A percentile compares a stretch with the other conserved stretches of the same genome.
Evolutionary conservation across 257 asterid genomes (phyloP).

Genomic region (Verbascum thapsus): DNA sequence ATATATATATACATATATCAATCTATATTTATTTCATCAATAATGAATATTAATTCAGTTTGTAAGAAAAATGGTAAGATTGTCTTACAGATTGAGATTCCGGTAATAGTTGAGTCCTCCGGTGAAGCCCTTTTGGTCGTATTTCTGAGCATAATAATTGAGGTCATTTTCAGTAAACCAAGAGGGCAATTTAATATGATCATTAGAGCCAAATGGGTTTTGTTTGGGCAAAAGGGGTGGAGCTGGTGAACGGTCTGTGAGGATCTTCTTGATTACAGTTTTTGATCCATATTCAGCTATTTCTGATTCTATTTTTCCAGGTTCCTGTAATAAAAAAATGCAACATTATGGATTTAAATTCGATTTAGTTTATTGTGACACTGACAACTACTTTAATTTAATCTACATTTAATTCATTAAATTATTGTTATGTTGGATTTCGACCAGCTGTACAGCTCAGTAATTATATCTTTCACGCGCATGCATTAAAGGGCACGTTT

Average conservation of each 20-base stretch:
- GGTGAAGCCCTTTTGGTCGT: slow-evolving; percentile 66
- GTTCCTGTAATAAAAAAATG: slow-evolving; percentile 60
- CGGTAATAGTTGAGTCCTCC: slow-evolving; percentile 95
- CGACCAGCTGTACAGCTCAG: too few relatives aligned
- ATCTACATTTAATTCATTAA: too few relatives aligned
- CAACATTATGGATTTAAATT: too few relatives aligned
- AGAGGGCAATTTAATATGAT: slow-evolving; percentile 45
- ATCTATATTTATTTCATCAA: background rate
- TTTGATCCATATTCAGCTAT: slow-evolving; percentile 63
- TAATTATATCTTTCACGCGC: too few relatives aligned
- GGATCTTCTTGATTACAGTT: slow-evolving; percentile 64
- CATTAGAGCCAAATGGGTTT: slow-evolving; percentile 51
- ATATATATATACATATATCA: background rate
- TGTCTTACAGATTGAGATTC: slow-evolving; percentile 67
- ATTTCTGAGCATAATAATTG: slow-evolving; percentile 56
- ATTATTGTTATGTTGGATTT: too few relatives aligned
- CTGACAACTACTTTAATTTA: too few relatives aligned
- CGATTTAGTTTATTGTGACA: too few relatives aligned
- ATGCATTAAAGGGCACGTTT: too few relatives aligned
- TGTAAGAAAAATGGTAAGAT: background rate
- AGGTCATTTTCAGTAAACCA: slow-evolving; percentile 77
- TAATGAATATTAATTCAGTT: too few relatives aligned
- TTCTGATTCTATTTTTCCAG: slow-evolving; percentile 72
- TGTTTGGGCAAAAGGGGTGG: slow-evolving; percentile 64
- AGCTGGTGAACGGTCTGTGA: slow-evolving; percentile 60